phyloP scores from a whole-genome alignment of 257 asterid species.

The Petunia secreta region DNA sequence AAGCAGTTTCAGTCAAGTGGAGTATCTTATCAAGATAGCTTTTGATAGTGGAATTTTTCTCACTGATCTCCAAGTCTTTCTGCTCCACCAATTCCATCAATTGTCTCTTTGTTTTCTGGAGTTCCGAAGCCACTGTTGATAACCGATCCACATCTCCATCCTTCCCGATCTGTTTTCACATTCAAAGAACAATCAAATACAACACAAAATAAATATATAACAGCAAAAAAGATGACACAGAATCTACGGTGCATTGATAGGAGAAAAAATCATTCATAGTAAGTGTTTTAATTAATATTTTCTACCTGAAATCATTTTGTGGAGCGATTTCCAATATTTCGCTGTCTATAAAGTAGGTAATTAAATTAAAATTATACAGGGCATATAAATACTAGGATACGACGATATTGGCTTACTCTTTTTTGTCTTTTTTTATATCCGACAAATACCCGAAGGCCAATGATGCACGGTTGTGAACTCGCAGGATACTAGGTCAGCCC shows the following conservation, averaged over 20 bases:
- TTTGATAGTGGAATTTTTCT: slow-evolving; percentile 78
- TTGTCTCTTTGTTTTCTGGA: slow-evolving; percentile 82
- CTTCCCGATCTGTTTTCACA: slow-evolving; percentile 57
- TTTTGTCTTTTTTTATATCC: too few species aligned
- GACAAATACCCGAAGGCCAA: too few species aligned
- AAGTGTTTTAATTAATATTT: neutral
- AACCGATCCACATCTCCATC: slow-evolving; percentile 85
- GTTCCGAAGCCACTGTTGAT: slow-evolving; percentile 64
- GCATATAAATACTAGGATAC: neutral
- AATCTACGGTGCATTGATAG: slow-evolving; percentile 9
- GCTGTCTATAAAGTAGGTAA: neutral
- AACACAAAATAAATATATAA: slow-evolving; percentile 6
- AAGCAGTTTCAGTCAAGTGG: slow-evolving; percentile 66
- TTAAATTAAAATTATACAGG: neutral
- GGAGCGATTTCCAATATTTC: neutral
- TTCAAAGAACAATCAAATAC: neutral
- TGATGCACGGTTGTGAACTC: too few species aligned
- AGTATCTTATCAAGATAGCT: slow-evolving; percentile 93
- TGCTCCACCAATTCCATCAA: slow-evolving; percentile 83
- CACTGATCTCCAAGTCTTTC: slow-evolving; percentile 75
- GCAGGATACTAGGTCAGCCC: too few species aligned
- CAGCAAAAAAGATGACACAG: neutral
- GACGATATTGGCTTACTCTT: too few species aligned
- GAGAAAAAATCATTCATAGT: neutral
- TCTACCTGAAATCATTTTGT: neutral